These are phyloP conservation scores for Meira nashicola DNA, from an alignment of 1,284 basidiomycete genomes.

Conservation along the genomic window DNA sequence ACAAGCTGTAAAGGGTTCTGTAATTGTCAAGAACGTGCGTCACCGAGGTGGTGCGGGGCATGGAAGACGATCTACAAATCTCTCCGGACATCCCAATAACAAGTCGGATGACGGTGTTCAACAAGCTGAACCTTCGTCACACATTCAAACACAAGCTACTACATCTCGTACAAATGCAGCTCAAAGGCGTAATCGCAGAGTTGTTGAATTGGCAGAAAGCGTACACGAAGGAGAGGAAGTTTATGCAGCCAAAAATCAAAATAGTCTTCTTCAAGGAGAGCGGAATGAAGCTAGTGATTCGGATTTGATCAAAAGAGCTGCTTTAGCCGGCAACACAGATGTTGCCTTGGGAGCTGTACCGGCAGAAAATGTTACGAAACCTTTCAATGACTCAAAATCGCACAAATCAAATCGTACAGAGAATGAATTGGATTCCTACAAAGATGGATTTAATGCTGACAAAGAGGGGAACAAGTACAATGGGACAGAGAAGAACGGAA, in stretches of 20 bases:
- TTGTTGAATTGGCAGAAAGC: conserved; percentile 24
- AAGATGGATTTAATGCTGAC: too few relatives aligned
- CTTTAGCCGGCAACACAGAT: conserved; percentile 4
- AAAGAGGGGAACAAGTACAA: background rate
- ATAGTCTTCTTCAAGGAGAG: background rate
- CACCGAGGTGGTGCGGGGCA: background rate
- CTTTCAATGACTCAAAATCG: background rate
- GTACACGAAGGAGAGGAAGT: conserved; percentile 14
- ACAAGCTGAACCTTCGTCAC: background rate
- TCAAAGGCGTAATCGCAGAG: conserved; percentile 21
- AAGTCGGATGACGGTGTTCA: background rate
- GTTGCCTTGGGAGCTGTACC: conserved; percentile 1
- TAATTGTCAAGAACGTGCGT: conserved; percentile 1
- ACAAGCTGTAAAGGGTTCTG: background rate
- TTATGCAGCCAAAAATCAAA: background rate
- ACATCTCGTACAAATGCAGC: background rate
- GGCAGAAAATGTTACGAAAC: background rate
- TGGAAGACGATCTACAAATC: background rate
- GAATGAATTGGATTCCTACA: background rate
- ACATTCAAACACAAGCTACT: too few relatives aligned
- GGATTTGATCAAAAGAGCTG: conserved; percentile 30
- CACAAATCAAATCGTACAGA: background rate
- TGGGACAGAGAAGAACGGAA: background rate
- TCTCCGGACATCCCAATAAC: background rate
- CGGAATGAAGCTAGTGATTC: conserved; percentile 21